Percentiles rank a stretch among this genome's conserved stretches.
phyloP scores from a whole-genome alignment of 331 rosid species.

The Cucumis variabilis region DNA sequence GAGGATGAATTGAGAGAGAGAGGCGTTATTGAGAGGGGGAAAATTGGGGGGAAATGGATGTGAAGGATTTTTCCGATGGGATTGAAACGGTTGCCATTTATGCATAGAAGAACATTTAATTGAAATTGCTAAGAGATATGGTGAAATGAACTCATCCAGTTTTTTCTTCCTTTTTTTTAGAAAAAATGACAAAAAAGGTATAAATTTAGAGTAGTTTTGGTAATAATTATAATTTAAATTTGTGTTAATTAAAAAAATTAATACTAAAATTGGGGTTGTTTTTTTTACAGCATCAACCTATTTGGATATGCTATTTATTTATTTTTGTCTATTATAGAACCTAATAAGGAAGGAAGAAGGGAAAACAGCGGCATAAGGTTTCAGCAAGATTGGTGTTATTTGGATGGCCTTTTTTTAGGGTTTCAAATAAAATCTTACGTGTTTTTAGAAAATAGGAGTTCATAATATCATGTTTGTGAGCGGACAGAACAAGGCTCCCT shows the following conservation, averaged over 20 bases:
- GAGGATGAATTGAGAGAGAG: not conserved
- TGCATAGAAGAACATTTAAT: not conserved
- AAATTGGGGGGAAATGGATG: not conserved
- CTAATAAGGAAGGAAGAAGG: too few species aligned
- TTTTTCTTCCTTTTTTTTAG: not conserved
- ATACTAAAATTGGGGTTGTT: not conserved
- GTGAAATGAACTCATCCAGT: not conserved
- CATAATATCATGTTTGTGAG: too few species aligned
- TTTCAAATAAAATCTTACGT: too few species aligned
- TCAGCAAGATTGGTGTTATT: too few species aligned
- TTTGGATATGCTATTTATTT: too few species aligned
- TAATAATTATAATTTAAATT: too few species aligned
- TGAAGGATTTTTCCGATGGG: not conserved
- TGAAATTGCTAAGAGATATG: not conserved
- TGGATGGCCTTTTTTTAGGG: too few species aligned
- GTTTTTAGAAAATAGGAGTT: too few species aligned
- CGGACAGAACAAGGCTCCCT: too few species aligned
- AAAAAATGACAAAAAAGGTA: not conserved
- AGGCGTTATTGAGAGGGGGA: not conserved
- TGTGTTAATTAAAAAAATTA: too few species aligned
- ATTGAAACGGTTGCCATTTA: constrained; percentile 16
- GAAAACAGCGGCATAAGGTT: too few species aligned
- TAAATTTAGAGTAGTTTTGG: not conserved
- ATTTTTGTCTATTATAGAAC: not conserved
- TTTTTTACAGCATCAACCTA: not conserved